Conservation (phyloP, 768 basidiomycete species). For the Leccinum subgranulosum region DNA sequence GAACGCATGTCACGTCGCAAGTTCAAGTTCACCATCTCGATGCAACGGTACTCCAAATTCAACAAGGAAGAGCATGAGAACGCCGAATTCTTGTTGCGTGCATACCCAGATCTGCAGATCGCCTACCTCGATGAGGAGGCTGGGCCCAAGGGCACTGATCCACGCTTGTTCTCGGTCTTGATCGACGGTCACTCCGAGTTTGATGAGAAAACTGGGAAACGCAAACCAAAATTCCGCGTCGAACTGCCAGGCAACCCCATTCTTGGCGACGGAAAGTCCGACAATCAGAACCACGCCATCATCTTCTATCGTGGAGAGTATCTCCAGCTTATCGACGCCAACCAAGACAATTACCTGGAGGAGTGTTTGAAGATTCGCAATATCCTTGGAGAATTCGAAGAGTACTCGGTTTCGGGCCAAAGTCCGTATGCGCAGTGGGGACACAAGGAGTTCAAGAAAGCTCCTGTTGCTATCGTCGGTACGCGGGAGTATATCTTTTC, state of each 20-base stretch:
- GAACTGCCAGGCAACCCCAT: constrained; percentile 99
- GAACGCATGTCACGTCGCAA: constrained; percentile 97
- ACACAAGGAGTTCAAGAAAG: constrained; percentile 85
- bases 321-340: constrained; percentile 97
- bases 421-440: constrained; percentile 97
- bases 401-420: constrained; percentile 85
- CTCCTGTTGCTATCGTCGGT: constrained; percentile 96
- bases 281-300: constrained; percentile 99
- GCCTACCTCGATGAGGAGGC: constrained; percentile 97
- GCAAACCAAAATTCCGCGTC: constrained; percentile 96
- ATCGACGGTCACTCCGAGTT: constrained; percentile 98
- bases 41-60: constrained; percentile 99
- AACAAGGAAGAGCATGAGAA: constrained; percentile 99
- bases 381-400: constrained; percentile 96
- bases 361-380: constrained; percentile 99
- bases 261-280: constrained; percentile 97
- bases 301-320: constrained; percentile 99
- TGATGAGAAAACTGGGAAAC: constrained; percentile 80
- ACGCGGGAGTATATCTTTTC: constrained; percentile 99
- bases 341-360: constrained; percentile 99
- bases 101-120: constrained; percentile 98
- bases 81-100: constrained; percentile 94
- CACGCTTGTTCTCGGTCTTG: constrained; percentile 84
- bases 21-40: constrained; percentile 97
- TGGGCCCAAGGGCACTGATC: constrained; percentile 82